Percentiles rank a stretch among this genome's conserved stretches.
Evolutionary conservation across 2,329 filamentous ascomycete species (phyloP).

Genomic region (Chaetomium strumarium): DNA sequence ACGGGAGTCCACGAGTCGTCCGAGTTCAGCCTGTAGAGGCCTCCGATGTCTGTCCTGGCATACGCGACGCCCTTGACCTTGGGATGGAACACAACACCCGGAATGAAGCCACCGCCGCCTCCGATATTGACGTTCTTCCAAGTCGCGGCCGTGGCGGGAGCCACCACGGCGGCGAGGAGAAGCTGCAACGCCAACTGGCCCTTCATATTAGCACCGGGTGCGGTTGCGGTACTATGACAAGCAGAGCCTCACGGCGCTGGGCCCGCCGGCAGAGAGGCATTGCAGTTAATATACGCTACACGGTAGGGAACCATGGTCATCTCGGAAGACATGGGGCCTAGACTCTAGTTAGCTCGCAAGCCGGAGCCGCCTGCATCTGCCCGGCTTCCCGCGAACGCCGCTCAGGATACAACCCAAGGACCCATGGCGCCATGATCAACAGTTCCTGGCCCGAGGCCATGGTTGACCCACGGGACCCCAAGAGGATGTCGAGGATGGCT

Average conservation of each 20-base stretch:
- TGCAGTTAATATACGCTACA: constrained; percentile 19
- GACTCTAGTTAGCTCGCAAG: too few species aligned
- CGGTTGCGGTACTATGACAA: constrained; percentile 5
- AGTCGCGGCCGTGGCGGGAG: constrained; percentile 25
- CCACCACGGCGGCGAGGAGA: constrained; percentile 24
- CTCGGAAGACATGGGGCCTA: constrained; percentile 3
- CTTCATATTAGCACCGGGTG: constrained; percentile 19
- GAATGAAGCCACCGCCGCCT: constrained; percentile 52
- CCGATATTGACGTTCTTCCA: constrained; percentile 38
- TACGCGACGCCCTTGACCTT: constrained; percentile 46
- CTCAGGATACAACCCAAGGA: neutral
- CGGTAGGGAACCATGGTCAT: neutral
- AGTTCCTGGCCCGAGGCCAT: constrained; percentile 15
- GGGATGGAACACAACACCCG: constrained; percentile 53
- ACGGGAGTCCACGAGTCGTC: constrained; percentile 52
- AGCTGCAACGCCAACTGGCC: constrained; percentile 18
- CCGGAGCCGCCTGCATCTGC: constrained; percentile 2
- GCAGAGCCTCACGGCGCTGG: constrained; percentile 6
- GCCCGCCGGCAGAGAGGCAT: neutral
- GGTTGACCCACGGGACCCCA: neutral
- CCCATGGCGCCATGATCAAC: neutral
- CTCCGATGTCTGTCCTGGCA: constrained; percentile 52
- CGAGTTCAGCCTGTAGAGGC: constrained; percentile 48
- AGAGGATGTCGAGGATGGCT: too few species aligned
- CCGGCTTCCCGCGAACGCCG: constrained; percentile 16